phyloP scores from a whole-genome alignment of 257 asterid genomes.

The Solanum clarkiae region DNA sequence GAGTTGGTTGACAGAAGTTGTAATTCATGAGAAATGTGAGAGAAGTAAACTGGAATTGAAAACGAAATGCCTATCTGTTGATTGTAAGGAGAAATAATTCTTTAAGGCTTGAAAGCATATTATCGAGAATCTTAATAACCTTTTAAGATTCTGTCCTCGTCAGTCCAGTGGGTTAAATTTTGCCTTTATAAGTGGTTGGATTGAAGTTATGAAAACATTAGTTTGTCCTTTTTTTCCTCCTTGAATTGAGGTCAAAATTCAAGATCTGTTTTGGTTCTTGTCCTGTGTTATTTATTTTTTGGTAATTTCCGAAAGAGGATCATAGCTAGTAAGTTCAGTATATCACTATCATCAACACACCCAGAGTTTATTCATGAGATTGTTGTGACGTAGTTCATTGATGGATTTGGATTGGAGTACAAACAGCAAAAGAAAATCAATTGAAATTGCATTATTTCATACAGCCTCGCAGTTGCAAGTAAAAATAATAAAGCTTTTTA shows the following conservation, averaged over 20 bases:
- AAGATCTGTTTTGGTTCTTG: neutral
- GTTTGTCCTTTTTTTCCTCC: neutral
- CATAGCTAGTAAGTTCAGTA: neutral
- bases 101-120: no score
- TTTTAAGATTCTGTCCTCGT: neutral
- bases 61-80: neutral
- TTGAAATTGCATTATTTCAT: neutral
- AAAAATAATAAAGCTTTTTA: neutral
- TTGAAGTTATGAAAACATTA: neutral
- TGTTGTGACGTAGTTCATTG: neutral
- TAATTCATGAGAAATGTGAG: neutral
- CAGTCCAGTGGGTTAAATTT: neutral
- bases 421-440: neutral
- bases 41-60: neutral
- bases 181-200: neutral
- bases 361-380: neutral
- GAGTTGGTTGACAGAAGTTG: neutral
- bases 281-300: neutral
- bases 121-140: neutral
- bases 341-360: neutral
- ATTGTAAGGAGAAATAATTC: neutral
- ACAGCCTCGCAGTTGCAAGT: neutral
- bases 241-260: neutral
- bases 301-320: neutral
- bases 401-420: neutral